Evolutionary conservation across 441 rosid species (phyloP).

Genomic region (Gossypium aridum): DNA sequence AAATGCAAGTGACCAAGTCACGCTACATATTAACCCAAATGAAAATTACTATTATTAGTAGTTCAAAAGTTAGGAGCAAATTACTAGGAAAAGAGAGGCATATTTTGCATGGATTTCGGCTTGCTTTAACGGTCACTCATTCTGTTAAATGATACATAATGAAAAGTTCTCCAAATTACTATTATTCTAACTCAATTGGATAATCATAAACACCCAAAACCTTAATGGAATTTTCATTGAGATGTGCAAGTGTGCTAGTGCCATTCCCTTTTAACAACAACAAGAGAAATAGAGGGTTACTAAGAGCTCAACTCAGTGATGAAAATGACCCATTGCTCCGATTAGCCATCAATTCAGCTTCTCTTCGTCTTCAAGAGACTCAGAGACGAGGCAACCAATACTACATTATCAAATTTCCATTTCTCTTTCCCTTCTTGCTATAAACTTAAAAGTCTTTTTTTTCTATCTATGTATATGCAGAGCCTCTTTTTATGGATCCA

Average conservation of each 20-base stretch:
- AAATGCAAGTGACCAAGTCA: too few species aligned
- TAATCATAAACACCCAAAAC: neutral
- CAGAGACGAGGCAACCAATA: slow-evolving; percentile 44
- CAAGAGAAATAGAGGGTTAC: slow-evolving; percentile 12
- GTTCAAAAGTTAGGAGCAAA: too few species aligned
- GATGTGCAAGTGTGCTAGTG: slow-evolving; percentile 14
- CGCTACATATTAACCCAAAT: too few species aligned
- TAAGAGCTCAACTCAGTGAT: slow-evolving; percentile 39
- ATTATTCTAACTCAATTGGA: neutral
- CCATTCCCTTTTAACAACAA: slow-evolving; percentile 8
- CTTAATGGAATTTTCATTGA: slow-evolving; percentile 28
- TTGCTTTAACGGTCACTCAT: neutral
- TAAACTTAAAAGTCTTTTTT: neutral
- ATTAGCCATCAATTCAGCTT: slow-evolving; percentile 54
- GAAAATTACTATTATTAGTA: too few species aligned
- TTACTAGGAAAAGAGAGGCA: neutral
- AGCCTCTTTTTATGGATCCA: slow-evolving; percentile 85
- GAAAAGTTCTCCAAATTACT: neutral
- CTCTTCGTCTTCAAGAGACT: slow-evolving; percentile 81
- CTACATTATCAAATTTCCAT: neutral
- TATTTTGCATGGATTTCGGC: neutral
- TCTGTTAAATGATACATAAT: neutral
- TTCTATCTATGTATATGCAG: slow-evolving; percentile 24
- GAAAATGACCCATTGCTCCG: slow-evolving; percentile 57
- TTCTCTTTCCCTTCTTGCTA: neutral